Conservation (phyloP, 2,329 filamentous ascomycete genomes). For the Blastomyces silverae region DNA sequence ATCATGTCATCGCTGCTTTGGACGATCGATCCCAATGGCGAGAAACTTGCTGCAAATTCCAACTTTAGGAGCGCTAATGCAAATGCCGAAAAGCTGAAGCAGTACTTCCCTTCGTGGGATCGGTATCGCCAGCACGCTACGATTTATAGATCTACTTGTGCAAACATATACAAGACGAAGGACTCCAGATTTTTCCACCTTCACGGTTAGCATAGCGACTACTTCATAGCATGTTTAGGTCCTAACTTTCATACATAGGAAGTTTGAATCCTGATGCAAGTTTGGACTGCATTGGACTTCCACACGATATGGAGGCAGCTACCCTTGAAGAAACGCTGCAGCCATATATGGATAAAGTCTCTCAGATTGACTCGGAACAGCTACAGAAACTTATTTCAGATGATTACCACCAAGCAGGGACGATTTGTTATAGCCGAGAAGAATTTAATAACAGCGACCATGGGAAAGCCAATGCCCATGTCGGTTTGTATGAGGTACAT, state of each 20-base stretch:
- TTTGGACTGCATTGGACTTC: background rate
- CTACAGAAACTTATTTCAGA: slow-evolving; percentile 30
- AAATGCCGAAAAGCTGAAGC: slow-evolving; percentile 20
- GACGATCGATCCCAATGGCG: slow-evolving; percentile 31
- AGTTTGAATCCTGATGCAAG: slow-evolving; percentile 1
- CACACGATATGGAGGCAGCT: slow-evolving; percentile 8
- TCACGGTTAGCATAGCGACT: slow-evolving; percentile 34
- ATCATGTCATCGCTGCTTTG: slow-evolving; percentile 38
- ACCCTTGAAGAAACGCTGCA: background rate
- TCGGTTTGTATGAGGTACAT: slow-evolving; percentile 38
- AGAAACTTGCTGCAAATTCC: slow-evolving; percentile 19
- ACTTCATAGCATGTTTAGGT: background rate
- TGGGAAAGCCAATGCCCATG: slow-evolving; percentile 39
- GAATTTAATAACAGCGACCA: slow-evolving; percentile 38
- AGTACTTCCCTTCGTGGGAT: background rate
- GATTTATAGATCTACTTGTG: slow-evolving; percentile 25
- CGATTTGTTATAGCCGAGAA: slow-evolving; percentile 35
- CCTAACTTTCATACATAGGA: background rate
- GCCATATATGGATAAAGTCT: background rate
- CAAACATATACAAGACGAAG: slow-evolving; percentile 45
- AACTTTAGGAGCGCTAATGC: slow-evolving; percentile 20
- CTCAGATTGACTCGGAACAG: slow-evolving; percentile 24
- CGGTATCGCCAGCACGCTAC: slow-evolving; percentile 19
- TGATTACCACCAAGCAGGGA: slow-evolving; percentile 26
- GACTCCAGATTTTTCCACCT: slow-evolving; percentile 45